Conservation (phyloP, 1,284 basidiomycete genomes). For the Melampsora occidentalis region DNA sequence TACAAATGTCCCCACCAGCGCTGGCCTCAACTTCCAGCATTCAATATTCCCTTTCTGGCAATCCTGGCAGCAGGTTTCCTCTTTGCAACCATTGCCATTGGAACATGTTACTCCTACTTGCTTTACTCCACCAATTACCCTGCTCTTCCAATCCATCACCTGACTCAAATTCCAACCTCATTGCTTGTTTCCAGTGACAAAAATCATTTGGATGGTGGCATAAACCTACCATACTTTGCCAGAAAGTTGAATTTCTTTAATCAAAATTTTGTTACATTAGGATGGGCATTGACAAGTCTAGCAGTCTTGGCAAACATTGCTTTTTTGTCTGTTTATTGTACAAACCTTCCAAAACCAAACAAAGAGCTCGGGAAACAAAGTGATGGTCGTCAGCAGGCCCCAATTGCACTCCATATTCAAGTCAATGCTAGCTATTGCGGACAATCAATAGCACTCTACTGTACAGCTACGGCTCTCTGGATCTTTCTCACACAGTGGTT, state of each 20-base stretch:
- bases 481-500: conserved; percentile 52
- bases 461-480: conserved; percentile 19
- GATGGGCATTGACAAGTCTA: conserved; percentile 53
- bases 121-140: conserved; percentile 10
- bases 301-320: conserved; percentile 44
- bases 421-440: conserved; percentile 1
- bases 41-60: conserved; percentile 4
- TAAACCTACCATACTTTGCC: conserved; percentile 46
- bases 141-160: conserved; percentile 18
- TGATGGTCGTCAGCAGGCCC: not conserved
- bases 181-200: conserved; percentile 1
- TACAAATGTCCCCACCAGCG: not conserved
- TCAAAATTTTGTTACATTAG: conserved; percentile 51
- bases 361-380: conserved; percentile 45
- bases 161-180: conserved; percentile 20
- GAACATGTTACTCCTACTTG: conserved; percentile 21
- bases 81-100: conserved; percentile 17
- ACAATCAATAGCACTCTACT: not conserved
- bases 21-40: not conserved
- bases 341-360: not conserved
- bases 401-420: not conserved
- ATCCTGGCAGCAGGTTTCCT: not conserved
- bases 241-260: conserved; percentile 52
- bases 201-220: not conserved
- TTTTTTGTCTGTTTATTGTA: conserved; percentile 42